Evolutionary conservation across 768 basidiomycete species (phyloP), one percentile per base, ranked within the genome.

Genomic region (Mycena belliarum): DNA sequence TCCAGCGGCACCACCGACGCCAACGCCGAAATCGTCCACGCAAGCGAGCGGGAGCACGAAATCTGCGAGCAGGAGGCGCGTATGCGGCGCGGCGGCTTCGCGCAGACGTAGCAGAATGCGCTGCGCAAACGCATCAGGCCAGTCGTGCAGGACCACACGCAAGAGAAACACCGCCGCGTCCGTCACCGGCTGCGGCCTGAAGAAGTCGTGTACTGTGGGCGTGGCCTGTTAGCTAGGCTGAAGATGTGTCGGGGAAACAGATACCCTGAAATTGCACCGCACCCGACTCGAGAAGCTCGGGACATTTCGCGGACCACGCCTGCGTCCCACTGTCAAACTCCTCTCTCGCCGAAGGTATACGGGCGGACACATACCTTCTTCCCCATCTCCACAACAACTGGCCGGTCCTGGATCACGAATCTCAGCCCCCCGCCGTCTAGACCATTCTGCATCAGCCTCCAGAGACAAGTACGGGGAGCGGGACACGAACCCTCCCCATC

Each of bases 121-220:
- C 29, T 76, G 73, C 21, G 82, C 83, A 61, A 73, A 79, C 1
- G 73, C 74, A 60, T 91, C 86, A 1, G 88, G 85, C 89, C 90
- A 91, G 65, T 93, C 90, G 63, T 93, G 90, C 32, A 89, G 75
- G 37, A 91, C 81, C 20, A 86, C 84, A 23, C 89, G 82, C 28
- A 91, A 74, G 32, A 91, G 75, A 66, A 86, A 93, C 7, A 90
- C 83, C 0, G 87, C 80, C 57, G 87, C 76, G 50, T 81, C 63
- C 54, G 65, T 69, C 49, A 76, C 66, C 2, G 80, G 80, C 65
- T 92, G 90, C 0, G 83, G 80, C 5, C 76, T 80, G 68, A 92
- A 91, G 68, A 91, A 92, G 72, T 91, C 88, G 64, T 92, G 89
- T 2, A 79, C 87, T 84, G 49, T 37, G 25, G 14, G 15, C 23